Percentiles rank a stretch among this genome's conserved stretches.
Evolutionary conservation across 768 basidiomycete species (phyloP).

Genomic region (Lactarius hatsudake): DNA sequence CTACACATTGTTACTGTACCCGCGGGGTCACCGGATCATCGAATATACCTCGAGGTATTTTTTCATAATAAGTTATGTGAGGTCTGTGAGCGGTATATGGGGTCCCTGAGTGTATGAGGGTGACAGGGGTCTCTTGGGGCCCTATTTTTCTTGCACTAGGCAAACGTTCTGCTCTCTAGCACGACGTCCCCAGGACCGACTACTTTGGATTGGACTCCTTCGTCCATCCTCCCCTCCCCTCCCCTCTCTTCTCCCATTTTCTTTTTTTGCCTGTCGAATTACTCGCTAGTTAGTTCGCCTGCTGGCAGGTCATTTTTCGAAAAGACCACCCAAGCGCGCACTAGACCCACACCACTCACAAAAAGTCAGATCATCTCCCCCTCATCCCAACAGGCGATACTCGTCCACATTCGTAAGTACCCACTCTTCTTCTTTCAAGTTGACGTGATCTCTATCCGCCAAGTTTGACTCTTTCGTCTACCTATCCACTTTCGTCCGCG

Average conservation of each 20-base stretch:
- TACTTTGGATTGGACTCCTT: constrained; percentile 27
- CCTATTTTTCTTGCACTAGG: constrained; percentile 6
- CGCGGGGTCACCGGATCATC: neutral
- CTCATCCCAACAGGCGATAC: constrained; percentile 21
- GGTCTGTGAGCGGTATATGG: neutral
- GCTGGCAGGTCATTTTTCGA: constrained; percentile 31
- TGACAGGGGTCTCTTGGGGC: neutral
- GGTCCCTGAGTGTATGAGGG: neutral
- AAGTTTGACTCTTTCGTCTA: neutral
- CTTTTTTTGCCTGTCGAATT: constrained; percentile 26
- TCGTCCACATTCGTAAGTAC: constrained; percentile 28
- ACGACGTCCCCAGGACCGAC: constrained; percentile 28
- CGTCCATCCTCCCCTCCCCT: constrained; percentile 23
- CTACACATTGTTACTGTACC: neutral
- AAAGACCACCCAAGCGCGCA: constrained; percentile 27
- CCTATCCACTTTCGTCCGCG: neutral
- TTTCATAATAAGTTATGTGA: no score
- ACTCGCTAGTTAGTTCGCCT: constrained; percentile 30
- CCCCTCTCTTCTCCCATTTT: constrained; percentile 5
- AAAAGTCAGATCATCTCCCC: constrained; percentile 27
- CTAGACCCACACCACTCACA: constrained; percentile 21
- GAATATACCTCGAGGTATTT: neutral
- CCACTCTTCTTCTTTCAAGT: neutral
- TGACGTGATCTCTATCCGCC: neutral
- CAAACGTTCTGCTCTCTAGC: constrained; percentile 3